Percentiles rank a stretch among this genome's conserved stretches.
These are phyloP conservation scores for Bromus sterilis DNA, from an alignment of 176 grass and related monocot species.

Conservation along the genomic window DNA sequence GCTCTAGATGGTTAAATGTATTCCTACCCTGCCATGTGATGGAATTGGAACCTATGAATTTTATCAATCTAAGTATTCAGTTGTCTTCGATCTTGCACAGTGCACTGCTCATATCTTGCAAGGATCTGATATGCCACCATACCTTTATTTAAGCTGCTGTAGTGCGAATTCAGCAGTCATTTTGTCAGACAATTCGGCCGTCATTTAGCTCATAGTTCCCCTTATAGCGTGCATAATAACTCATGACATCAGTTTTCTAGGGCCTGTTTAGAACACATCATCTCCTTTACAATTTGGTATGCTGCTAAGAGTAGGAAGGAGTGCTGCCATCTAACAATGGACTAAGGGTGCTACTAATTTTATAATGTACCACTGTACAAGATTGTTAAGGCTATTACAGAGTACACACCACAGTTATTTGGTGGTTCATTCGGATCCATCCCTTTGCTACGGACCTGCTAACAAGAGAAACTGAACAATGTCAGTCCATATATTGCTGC, in stretches of 20 bases:
- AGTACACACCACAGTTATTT: neutral
- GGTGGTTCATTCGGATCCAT: neutral
- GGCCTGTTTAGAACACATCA: neutral
- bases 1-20: conserved; percentile 1
- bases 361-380: too few species aligned
- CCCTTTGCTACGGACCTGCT: neutral
- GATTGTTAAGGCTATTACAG: neutral
- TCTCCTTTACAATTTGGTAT: neutral
- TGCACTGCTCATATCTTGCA: neutral
- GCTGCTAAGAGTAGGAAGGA: neutral
- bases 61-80: neutral
- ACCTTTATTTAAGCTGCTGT: neutral
- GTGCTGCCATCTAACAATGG: neutral
- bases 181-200: too few species aligned
- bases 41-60: conserved; percentile 20
- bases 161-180: neutral
- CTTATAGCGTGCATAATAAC: neutral
- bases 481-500: neutral
- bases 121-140: neutral
- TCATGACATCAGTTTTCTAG: neutral
- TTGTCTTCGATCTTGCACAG: neutral
- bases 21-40: neutral
- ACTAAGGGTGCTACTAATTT: neutral
- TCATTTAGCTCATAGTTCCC: neutral
- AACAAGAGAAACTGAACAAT: neutral